Conservation (phyloP, 495 filamentous ascomycete species). For the Darksidea phi region DNA sequence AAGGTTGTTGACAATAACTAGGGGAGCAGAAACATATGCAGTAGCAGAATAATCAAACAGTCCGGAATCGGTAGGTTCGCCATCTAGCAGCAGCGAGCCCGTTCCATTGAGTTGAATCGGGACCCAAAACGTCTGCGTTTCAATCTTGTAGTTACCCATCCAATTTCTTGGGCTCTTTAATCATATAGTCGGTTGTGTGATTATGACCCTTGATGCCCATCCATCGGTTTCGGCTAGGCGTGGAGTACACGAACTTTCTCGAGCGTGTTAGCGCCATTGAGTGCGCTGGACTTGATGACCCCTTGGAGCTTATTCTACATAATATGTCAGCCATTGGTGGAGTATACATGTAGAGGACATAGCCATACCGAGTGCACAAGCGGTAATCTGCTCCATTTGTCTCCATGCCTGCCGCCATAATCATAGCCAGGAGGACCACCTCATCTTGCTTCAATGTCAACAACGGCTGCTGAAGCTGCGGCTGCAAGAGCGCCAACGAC, state of each 20-base stretch:
- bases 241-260: constrained; percentile 50
- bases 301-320: constrained; percentile 45
- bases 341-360: neutral
- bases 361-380: constrained; percentile 12
- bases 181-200: constrained; percentile 62
- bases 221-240: constrained; percentile 54
- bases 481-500: constrained; percentile 13
- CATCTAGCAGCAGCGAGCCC: constrained; percentile 39
- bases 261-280: constrained; percentile 45
- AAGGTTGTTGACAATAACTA: constrained; percentile 54
- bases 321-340: neutral
- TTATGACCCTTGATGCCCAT: constrained; percentile 63
- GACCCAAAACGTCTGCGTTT: constrained; percentile 57
- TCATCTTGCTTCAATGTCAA: neutral
- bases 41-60: constrained; percentile 52
- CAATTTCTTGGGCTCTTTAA: constrained; percentile 49
- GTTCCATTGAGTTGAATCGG: constrained; percentile 40
- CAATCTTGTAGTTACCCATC: constrained; percentile 60
- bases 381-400: constrained; percentile 18
- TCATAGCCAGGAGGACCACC: neutral
- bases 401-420: neutral
- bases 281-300: constrained; percentile 41
- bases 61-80: constrained; percentile 32
- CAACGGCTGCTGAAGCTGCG: constrained; percentile 1
- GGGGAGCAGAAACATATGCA: constrained; percentile 48